Evolutionary conservation across 2,329 filamentous ascomycete genomes (phyloP).

Genomic region (Scleromitrula shiraiana): DNA sequence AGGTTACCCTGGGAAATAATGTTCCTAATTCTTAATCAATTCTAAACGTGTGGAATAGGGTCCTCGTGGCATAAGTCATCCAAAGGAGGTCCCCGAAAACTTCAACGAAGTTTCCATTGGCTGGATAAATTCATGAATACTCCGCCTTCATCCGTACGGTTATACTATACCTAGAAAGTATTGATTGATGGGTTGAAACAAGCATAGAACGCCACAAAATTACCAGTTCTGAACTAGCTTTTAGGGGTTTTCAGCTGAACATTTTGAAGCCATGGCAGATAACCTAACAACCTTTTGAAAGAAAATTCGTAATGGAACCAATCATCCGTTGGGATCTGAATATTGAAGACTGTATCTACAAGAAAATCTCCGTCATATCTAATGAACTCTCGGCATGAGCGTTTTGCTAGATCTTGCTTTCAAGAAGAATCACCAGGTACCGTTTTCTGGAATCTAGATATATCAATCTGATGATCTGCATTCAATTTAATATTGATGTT

Average conservation of each 20-base stretch:
- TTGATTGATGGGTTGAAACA: background rate
- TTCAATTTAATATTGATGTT: no score
- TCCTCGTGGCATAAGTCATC: background rate
- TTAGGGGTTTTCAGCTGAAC: slow-evolving; percentile 7
- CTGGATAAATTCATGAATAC: background rate
- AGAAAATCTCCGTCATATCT: no score
- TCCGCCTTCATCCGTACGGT: background rate
- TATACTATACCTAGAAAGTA: background rate
- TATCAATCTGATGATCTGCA: no score
- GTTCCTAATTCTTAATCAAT: background rate
- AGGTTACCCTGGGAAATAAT: background rate
- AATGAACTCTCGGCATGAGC: no score
- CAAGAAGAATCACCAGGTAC: no score
- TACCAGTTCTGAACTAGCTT: background rate
- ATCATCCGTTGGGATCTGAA: no score
- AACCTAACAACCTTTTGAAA: background rate
- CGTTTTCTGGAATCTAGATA: no score
- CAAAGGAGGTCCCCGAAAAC: background rate
- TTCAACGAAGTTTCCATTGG: background rate
- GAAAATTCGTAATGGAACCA: background rate
- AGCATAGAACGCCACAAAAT: background rate
- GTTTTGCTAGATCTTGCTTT: no score
- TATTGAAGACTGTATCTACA: no score
- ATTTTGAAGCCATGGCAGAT: background rate
- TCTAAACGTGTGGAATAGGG: background rate